These are phyloP conservation scores for Raffaelea ambrosiae DNA, from an alignment of 2,329 filamentous ascomycete genomes.

Conservation along the genomic window DNA sequence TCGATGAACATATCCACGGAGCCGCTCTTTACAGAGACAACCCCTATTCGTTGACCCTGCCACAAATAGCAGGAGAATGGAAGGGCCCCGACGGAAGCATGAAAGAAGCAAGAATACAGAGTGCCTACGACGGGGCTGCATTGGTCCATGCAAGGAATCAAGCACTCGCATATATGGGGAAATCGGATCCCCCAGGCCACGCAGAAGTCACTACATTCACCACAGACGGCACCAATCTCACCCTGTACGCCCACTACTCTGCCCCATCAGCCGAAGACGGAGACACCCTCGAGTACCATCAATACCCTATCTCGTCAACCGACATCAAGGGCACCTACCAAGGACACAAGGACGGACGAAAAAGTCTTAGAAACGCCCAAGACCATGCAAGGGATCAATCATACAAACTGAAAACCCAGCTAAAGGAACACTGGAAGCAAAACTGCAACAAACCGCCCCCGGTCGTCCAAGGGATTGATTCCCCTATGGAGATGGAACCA, in stretches of 20 bases:
- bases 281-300: slow-evolving; percentile 12
- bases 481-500: not conserved
- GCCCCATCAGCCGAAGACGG: not conserved
- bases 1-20: slow-evolving; percentile 9
- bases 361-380: slow-evolving; percentile 6
- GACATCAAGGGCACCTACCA: slow-evolving; percentile 6
- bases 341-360: slow-evolving; percentile 3
- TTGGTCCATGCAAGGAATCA: slow-evolving; percentile 18
- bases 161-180: slow-evolving; percentile 14
- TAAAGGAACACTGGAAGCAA: slow-evolving; percentile 5
- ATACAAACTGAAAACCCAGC: slow-evolving; percentile 4
- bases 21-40: slow-evolving; percentile 13
- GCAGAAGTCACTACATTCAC: slow-evolving; percentile 18
- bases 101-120: slow-evolving; percentile 5
- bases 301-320: slow-evolving; percentile 12
- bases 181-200: slow-evolving; percentile 12
- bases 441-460: not conserved
- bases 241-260: slow-evolving; percentile 20
- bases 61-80: slow-evolving; percentile 20
- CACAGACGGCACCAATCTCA: slow-evolving; percentile 17
- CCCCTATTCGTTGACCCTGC: slow-evolving; percentile 15
- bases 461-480: not conserved
- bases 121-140: slow-evolving; percentile 17
- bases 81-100: slow-evolving; percentile 10
- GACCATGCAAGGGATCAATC: slow-evolving; percentile 9